phyloP scores from a whole-genome alignment of 106 monocot species.

The Hemerocallis citrina region DNA sequence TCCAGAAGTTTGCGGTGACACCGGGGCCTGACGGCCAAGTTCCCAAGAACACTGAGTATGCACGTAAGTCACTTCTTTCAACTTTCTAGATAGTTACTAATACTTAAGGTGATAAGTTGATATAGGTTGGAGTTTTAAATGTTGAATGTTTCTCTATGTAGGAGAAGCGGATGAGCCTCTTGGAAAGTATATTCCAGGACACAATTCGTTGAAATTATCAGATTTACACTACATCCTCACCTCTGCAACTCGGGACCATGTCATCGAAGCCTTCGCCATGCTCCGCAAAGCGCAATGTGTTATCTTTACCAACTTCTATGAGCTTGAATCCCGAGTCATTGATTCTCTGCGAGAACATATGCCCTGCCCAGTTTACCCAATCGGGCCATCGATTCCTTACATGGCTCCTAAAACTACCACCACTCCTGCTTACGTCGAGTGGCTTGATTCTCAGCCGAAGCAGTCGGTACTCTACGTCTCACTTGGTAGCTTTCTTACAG shows the following conservation, averaged over 20 bases:
- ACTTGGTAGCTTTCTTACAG: slow-evolving; percentile 36
- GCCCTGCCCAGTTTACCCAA: slow-evolving; percentile 10
- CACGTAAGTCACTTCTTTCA: too few species aligned
- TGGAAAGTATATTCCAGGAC: slow-evolving; percentile 16
- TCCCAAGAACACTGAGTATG: too few species aligned
- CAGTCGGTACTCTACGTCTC: slow-evolving; percentile 55
- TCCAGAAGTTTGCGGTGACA: too few species aligned
- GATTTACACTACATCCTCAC: slow-evolving; percentile 12
- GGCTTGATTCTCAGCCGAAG: slow-evolving; percentile 41
- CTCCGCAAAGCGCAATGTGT: not conserved
- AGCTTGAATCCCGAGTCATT: slow-evolving; percentile 11
- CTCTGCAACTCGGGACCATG: not conserved
- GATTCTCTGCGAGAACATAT: slow-evolving; percentile 7
- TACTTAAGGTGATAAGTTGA: too few species aligned
- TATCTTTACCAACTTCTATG: slow-evolving; percentile 9
- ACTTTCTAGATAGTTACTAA: too few species aligned
- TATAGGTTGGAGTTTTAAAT: not conserved
- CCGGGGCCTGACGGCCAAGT: too few species aligned
- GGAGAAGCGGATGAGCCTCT: slow-evolving; percentile 19
- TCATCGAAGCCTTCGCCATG: slow-evolving; percentile 5
- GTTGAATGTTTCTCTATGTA: not conserved
- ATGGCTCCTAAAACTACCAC: not conserved
- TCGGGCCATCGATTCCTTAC: slow-evolving; percentile 18
- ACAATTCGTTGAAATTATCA: slow-evolving; percentile 16
- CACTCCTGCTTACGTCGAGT: slow-evolving; percentile 8